phyloP scores from a whole-genome alignment of 371 early-diverging fungal species.

The Racocetra persica region DNA sequence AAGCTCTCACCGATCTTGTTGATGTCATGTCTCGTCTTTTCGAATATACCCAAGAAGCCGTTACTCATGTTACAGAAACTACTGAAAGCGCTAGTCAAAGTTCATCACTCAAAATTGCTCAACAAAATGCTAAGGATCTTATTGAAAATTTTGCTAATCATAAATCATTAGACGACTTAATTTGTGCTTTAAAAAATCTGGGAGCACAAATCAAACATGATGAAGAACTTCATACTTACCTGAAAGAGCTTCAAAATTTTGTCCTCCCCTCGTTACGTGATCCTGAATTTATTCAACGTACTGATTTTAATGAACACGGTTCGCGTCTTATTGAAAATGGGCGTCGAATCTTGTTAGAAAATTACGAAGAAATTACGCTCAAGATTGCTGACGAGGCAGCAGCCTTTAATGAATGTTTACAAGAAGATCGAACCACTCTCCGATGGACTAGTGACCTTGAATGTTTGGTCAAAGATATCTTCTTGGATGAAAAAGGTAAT shows the following conservation, averaged over 20 bases:
- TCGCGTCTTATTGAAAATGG: slow-evolving; percentile 46
- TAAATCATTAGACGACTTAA: slow-evolving; percentile 50
- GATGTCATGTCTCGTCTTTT: slow-evolving; percentile 45
- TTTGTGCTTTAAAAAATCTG: slow-evolving; percentile 46
- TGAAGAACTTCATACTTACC: slow-evolving; percentile 46
- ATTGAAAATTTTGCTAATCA: slow-evolving; percentile 55
- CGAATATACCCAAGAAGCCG: slow-evolving; percentile 40
- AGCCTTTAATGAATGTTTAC: slow-evolving; percentile 45
- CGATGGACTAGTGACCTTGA: slow-evolving; percentile 47
- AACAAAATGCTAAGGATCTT: slow-evolving; percentile 49
- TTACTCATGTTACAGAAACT: slow-evolving; percentile 15
- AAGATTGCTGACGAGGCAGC: slow-evolving; percentile 45
- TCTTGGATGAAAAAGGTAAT: slow-evolving; percentile 55
- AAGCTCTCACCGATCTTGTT: slow-evolving; percentile 50
- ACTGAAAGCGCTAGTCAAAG: background rate
- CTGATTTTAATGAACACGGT: slow-evolving; percentile 46
- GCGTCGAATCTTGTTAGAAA: slow-evolving; percentile 44
- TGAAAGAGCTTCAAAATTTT: slow-evolving; percentile 48
- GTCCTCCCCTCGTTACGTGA: slow-evolving; percentile 47
- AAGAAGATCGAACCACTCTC: slow-evolving; percentile 49
- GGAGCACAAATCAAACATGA: slow-evolving; percentile 46
- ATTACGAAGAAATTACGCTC: slow-evolving; percentile 45
- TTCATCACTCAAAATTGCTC: slow-evolving; percentile 43
- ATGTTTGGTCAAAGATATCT: slow-evolving; percentile 49
- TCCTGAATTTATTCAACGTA: slow-evolving; percentile 46